Evolutionary conservation across 2,329 filamentous ascomycete genomes (phyloP).

Genomic region (Rhynchosporium graminicola): DNA sequence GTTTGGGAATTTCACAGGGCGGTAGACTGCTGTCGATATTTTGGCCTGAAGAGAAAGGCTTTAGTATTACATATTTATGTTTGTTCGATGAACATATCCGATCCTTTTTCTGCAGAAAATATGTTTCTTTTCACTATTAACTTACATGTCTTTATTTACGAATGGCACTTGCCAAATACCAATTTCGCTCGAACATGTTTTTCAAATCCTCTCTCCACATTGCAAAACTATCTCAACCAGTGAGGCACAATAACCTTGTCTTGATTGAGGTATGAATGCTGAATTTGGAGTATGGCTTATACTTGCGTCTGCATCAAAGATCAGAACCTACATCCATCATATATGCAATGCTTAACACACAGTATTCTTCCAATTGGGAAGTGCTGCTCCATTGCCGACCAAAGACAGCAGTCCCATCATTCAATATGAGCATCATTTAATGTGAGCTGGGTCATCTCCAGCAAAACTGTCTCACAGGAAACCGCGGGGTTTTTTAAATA

Average conservation of each 20-base stretch:
- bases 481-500: too few species aligned
- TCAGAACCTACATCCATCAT: background rate
- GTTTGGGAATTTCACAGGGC: constrained; percentile 3
- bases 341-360: background rate
- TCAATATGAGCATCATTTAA: background rate
- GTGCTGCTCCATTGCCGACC: background rate
- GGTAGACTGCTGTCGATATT: constrained; percentile 8
- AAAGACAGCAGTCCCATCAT: constrained; percentile 3
- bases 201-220: background rate
- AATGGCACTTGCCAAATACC: constrained; percentile 6
- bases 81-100: constrained; percentile 11
- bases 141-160: constrained; percentile 14
- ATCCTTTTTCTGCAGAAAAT: background rate
- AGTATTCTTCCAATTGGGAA: background rate
- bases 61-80: constrained; percentile 3
- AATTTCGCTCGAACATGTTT: background rate
- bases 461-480: too few species aligned
- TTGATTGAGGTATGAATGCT: background rate
- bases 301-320: background rate
- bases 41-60: background rate
- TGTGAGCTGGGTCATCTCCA: too few species aligned
- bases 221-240: background rate
- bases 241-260: background rate
- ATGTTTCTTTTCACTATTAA: background rate
- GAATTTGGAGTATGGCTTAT: background rate